Evolutionary conservation across 306 rosid genomes (phyloP).

Genomic region (Fragaria iinumae): DNA sequence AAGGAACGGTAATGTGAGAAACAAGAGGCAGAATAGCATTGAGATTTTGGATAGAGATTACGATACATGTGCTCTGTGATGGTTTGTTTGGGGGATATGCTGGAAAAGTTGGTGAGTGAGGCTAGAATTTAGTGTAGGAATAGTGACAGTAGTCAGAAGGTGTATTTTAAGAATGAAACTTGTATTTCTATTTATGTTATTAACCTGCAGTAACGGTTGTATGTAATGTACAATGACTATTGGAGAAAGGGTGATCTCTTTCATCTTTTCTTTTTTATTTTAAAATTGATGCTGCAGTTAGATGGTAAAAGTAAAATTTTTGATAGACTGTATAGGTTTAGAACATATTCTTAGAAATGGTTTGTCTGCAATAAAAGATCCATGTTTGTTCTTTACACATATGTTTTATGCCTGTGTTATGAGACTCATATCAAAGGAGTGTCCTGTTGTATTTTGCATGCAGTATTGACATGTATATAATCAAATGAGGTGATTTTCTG

Average conservation of each 20-base stretch:
- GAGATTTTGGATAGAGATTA: not conserved
- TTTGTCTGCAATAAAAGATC: not conserved
- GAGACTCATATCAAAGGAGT: not conserved
- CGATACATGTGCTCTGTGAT: not conserved
- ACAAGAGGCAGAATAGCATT: not conserved
- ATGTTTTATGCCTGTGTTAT: not conserved
- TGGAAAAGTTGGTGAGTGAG: not conserved
- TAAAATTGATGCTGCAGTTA: not conserved
- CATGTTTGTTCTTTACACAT: not conserved
- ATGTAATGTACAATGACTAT: not conserved
- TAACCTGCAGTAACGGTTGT: not conserved
- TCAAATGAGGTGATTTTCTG: not conserved
- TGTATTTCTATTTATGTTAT: not conserved
- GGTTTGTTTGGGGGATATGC: not conserved
- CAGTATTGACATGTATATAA: not conserved
- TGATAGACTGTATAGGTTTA: not conserved
- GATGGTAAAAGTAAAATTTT: not conserved
- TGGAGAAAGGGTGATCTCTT: not conserved
- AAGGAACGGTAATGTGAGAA: not conserved
- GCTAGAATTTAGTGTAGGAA: not conserved
- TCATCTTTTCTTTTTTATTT: not conserved
- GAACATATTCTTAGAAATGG: not conserved
- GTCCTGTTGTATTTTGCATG: not conserved
- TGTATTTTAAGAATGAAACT: not conserved
- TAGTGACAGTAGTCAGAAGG: not conserved